Percentiles rank a stretch among this genome's conserved stretches.
Conservation (phyloP, 108 stramenopile genomes). For the Heterococcus sp. region DNA sequence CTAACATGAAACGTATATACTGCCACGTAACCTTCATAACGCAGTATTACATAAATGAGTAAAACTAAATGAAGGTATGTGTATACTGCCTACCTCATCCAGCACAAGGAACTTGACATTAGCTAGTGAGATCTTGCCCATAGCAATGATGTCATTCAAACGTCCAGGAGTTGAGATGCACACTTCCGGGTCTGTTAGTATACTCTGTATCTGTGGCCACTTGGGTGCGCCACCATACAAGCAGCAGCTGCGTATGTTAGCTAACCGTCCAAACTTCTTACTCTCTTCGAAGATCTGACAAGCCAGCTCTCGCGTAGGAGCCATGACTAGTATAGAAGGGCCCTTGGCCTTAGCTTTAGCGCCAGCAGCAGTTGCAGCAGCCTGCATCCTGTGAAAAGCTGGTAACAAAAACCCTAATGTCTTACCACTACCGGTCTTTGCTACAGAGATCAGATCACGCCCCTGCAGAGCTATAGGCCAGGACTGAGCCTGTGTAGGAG, state of each 20-base stretch:
- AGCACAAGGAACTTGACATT: conserved; percentile 95
- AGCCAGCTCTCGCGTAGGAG: conserved; percentile 98
- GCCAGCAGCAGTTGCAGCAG: conserved; percentile 71
- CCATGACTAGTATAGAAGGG: conserved; percentile 90
- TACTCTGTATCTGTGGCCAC: conserved; percentile 65
- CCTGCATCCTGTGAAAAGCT: conserved; percentile 97
- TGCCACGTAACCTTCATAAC: no score
- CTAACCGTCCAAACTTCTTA: conserved; percentile 87
- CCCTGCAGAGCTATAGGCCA: conserved; percentile 99
- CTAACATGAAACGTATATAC: no score
- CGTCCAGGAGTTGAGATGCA: conserved; percentile 94
- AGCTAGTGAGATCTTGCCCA: conserved; percentile 86
- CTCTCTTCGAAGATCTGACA: conserved; percentile 98
- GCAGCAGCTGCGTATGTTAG: conserved; percentile 93
- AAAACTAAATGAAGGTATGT: no score
- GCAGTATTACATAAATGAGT: no score
- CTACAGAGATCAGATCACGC: conserved; percentile 92
- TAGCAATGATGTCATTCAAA: conserved; percentile 93
- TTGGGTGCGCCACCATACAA: conserved; percentile 98
- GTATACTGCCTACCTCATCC: conserved; percentile 79
- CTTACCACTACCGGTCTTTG: conserved; percentile 91
- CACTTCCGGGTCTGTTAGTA: conserved; percentile 58
- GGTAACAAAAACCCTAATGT: conserved; percentile 96
- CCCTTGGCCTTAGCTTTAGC: conserved; percentile 79
- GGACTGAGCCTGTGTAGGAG: conserved; percentile 97